Evolutionary conservation across 176 grass and related monocot genomes (phyloP).

Genomic region (maize (Zea mays)): DNA sequence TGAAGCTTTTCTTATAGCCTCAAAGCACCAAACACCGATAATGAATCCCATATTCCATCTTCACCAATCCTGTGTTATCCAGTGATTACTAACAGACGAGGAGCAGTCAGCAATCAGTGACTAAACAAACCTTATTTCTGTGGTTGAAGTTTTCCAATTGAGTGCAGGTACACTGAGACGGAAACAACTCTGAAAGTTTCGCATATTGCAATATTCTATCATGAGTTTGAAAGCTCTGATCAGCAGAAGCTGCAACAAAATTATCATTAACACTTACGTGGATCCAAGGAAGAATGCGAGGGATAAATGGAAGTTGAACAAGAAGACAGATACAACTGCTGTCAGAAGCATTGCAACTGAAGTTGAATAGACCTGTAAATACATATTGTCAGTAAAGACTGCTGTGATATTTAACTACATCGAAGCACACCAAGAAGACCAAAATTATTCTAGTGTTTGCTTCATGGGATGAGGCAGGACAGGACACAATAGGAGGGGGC

Average conservation of each 20-base stretch:
- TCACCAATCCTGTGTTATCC: background rate
- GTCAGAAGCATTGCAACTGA: conserved; percentile 78
- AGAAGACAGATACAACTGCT: conserved; percentile 53
- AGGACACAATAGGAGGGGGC: background rate
- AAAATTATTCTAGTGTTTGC: background rate
- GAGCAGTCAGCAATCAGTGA: background rate
- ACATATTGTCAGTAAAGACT: conserved; percentile 14
- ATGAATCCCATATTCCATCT: background rate
- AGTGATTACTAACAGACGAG: background rate
- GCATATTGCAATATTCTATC: background rate
- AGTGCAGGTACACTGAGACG: conserved; percentile 49
- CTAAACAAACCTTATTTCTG: conserved; percentile 33
- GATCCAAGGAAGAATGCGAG: conserved; percentile 69
- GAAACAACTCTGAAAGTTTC: conserved; percentile 51
- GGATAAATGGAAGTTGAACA: conserved; percentile 63
- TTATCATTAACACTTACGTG: conserved; percentile 44
- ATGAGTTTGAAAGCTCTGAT: background rate
- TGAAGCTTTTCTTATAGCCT: background rate
- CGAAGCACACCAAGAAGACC: background rate
- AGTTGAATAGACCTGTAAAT: conserved; percentile 72
- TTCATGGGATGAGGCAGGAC: background rate
- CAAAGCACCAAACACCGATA: background rate
- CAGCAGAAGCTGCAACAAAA: background rate
- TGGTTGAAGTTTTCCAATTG: conserved; percentile 41
- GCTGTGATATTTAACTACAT: background rate